Evolutionary conservation across 202 grass and related monocot genomes (phyloP), one percentile per base, ranked within the genome.

Genomic region (Bolboschoenoplectus hybrid): DNA sequence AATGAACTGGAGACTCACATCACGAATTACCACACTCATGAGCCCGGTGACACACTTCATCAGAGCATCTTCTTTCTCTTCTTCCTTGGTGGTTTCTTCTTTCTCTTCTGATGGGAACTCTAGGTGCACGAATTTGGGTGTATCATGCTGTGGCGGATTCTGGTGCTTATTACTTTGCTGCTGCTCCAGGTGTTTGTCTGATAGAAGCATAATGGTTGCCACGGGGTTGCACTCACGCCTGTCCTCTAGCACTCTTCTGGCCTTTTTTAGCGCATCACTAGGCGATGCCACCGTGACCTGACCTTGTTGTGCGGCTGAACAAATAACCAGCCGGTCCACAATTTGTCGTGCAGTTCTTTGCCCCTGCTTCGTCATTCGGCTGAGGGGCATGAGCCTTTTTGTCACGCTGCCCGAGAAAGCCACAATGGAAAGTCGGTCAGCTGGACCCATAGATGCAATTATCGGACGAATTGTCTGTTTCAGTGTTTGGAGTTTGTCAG

Each of bases 151-250:
- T 85, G 57, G 5, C 69, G 76, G 26, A 7, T 63, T 4, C 8
- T 49, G 50, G 16, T 71, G 82, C 26, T 69, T 84, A 10, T 16
- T 72, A 55, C 35, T 69, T 84, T 67, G 80, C 26, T 45, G 80
- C 45, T 65, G 82, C 50, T 72, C 41, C 11, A 84, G 65, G 80
- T 84, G 81, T 5, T 85, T 89, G 45, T 99, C 90, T 7, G 93
- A 94, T 1, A 99, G 43, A 46, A 99, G 97, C 93, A 99, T 96
- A 70, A 99, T 88, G 46, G 97, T 99, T 74, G 97, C 97, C 11
- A 99, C 90, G 0, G 88, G 93, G 75, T 99, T 99, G 90, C 91
- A 94, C 60, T 99, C 90, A 1, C 92, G 88, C 2, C 97, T 92
- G 58, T 99, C 93, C 85, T 99, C 92, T 6, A 99, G 89, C 10